Evolutionary conservation across 2,329 filamentous ascomycete genomes (phyloP), one percentile per base, ranked within the genome.

Genomic region (Colletotrichum tamarilloi): DNA sequence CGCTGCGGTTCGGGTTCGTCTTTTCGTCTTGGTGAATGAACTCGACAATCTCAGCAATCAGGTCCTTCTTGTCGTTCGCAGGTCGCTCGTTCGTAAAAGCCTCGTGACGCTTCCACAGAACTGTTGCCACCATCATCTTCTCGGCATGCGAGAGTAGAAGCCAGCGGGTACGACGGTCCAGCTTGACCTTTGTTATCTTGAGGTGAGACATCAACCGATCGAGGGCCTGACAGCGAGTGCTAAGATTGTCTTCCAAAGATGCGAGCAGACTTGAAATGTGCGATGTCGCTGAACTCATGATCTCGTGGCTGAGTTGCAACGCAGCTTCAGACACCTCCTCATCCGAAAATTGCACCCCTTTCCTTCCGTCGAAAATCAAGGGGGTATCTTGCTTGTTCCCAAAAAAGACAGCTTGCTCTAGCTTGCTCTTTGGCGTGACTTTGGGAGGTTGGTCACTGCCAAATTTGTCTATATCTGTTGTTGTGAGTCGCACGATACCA

Each of bases 391-490:
- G 89, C 79, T 94, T 91, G 60, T 91, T 91, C 2, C 95, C 95
- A 80, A 95, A 98, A 83, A 98, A 98, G 1, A 98, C 93, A 2
- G 95, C 95, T 83, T 99, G 95, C 79, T 98, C 95, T 53, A 99
- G 88, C 82, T 97, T 98, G 83, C 92, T 94, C 83, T 95, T 97
- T 7, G 94, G 93, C 1, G 94, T 95, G 19, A 97, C 90, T 76
- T 86, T 83, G 1, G 90, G 91, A 5, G 90, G 86, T 66, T 84
- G 83, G 65, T 89, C 88, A 74, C 88, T 89, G 14, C 86, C 86
- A 77, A 92, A 91, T 72, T 87, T 89, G 74, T 90, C 87, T 58
- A 90, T 84, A 63, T 92, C 89, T 8, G 87, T 87, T 24, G 89
- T 87, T 22, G 89, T 85, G 55, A 93, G 82, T 63, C 91, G 88